These are phyloP conservation scores for Fraxinus sp. DNA, from an alignment of 305 asterid genomes.

Conservation along the genomic window DNA sequence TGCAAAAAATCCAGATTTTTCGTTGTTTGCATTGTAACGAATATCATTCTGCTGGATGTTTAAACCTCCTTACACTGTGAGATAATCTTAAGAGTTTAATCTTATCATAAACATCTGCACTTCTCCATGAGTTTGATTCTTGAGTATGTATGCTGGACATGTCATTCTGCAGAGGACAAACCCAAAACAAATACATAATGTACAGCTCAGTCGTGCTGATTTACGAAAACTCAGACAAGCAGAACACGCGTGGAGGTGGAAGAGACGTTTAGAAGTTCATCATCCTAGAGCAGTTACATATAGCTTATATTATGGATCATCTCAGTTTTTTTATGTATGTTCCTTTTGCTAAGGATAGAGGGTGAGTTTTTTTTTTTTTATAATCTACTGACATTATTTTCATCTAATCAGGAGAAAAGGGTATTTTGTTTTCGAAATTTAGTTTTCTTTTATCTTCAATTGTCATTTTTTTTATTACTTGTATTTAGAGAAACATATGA, in stretches of 20 bases:
- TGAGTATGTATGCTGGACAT: background rate
- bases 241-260: background rate
- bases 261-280: background rate
- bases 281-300: background rate
- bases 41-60: background rate
- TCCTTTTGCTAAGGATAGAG: background rate
- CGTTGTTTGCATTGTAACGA: background rate
- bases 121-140: background rate
- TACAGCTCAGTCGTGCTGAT: background rate
- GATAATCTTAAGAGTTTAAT: background rate
- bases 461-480: background rate
- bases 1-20: background rate
- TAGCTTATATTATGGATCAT: background rate
- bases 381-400: background rate
- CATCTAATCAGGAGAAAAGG: background rate
- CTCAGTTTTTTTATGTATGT: background rate
- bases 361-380: background rate
- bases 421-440: background rate
- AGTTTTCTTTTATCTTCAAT: background rate
- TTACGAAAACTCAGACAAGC: background rate
- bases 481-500: background rate
- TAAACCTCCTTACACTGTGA: background rate
- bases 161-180: slow-evolving; percentile 43
- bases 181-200: slow-evolving; percentile 25
- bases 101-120: background rate